Conservation (phyloP, 1,284 basidiomycete species). For the Trichosporon faecale region DNA sequence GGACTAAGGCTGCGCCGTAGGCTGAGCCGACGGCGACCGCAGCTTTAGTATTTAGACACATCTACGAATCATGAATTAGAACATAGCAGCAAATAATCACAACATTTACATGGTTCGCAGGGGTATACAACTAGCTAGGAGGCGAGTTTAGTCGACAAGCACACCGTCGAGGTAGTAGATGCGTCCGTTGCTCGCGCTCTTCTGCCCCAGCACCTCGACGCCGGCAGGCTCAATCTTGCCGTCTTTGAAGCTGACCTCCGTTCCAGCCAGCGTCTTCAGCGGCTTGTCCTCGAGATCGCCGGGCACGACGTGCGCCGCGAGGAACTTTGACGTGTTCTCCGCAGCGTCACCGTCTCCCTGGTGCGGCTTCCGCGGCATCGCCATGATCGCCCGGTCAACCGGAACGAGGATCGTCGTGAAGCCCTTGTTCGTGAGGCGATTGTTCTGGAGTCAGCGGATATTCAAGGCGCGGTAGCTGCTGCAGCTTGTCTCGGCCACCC, state of each 20-base stretch:
- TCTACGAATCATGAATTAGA: background rate
- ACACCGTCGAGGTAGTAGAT: conserved; percentile 45
- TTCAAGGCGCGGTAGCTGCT: background rate
- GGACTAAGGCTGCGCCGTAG: background rate
- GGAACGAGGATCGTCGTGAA: conserved; percentile 48
- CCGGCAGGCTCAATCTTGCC: conserved; percentile 43
- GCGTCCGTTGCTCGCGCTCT: conserved; percentile 45
- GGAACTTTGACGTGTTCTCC: conserved; percentile 41
- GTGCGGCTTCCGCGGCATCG: conserved; percentile 45
- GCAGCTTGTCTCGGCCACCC: background rate
- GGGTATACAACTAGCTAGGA: background rate
- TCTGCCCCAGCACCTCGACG: conserved; percentile 39
- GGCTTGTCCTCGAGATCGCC: conserved; percentile 20
- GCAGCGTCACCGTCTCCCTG: conserved; percentile 29
- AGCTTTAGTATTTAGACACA: background rate
- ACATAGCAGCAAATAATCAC: background rate
- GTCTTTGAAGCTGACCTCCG: conserved; percentile 29
- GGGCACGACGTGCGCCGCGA: conserved; percentile 44
- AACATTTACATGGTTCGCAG: background rate
- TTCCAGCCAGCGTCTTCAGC: conserved; percentile 34
- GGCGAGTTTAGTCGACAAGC: background rate
- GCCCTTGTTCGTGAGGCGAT: conserved; percentile 25
- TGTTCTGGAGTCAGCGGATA: conserved; percentile 21
- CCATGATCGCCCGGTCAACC: conserved; percentile 44
- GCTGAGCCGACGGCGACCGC: background rate